phyloP scores from a whole-genome alignment of 192 early-diverging fungal genomes.

The Coemansia sp. region DNA sequence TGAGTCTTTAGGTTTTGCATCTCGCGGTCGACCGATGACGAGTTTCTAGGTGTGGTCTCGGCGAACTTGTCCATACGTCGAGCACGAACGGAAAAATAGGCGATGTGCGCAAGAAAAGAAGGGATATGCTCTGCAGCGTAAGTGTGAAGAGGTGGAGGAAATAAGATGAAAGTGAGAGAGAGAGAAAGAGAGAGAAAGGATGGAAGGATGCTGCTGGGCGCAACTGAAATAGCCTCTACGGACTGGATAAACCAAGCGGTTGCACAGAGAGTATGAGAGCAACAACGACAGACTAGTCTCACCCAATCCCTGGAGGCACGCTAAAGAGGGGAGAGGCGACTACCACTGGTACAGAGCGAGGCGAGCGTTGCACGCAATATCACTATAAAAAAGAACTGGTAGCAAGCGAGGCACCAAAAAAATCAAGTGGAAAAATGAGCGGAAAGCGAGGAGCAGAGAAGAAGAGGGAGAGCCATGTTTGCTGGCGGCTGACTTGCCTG shows the following conservation, averaged over 20 bases:
- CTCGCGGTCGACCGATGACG: slow-evolving; percentile 21
- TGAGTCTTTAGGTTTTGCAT: slow-evolving; percentile 26
- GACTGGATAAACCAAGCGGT: neutral
- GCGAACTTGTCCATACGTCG: slow-evolving; percentile 12
- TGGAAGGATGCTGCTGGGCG: no score
- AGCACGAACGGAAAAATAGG: neutral
- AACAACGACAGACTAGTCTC: neutral
- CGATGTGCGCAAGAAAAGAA: neutral
- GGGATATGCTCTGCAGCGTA: neutral
- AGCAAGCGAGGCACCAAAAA: no score
- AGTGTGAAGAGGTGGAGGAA: neutral
- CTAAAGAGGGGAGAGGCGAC: neutral
- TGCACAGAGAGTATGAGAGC: neutral
- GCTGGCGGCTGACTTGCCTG: slow-evolving; percentile 2
- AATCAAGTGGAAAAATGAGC: neutral
- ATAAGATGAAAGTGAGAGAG: neutral
- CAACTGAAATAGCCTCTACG: no score
- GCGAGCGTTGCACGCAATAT: neutral
- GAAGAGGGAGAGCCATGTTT: neutral
- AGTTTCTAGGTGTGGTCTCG: slow-evolving; percentile 44
- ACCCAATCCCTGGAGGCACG: neutral
- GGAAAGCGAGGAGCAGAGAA: neutral
- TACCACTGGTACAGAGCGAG: neutral
- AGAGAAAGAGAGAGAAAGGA: neutral
- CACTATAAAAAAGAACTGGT: no score